phyloP scores from a whole-genome alignment of 257 asterid species.

The Capsicum baccatum region DNA sequence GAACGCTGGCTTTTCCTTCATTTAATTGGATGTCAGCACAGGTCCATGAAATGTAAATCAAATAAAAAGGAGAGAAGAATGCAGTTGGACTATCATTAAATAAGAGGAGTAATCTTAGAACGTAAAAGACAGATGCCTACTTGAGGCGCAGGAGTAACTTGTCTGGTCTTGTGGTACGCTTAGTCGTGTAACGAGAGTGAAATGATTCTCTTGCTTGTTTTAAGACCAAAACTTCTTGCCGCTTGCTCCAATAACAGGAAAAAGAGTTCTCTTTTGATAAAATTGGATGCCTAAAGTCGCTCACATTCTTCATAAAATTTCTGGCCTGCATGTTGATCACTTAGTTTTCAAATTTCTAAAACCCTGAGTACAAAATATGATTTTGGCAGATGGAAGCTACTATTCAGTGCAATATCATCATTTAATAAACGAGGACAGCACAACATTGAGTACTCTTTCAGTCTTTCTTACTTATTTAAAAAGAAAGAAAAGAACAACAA shows the following conservation, averaged over 20 bases:
- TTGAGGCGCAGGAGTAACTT: neutral
- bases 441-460: neutral
- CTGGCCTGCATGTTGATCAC: conserved; percentile 17
- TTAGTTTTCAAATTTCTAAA: conserved; percentile 11
- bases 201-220: neutral
- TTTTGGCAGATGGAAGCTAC: neutral
- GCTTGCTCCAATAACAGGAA: neutral
- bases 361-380: neutral
- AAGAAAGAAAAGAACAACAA: neutral
- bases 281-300: neutral
- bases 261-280: neutral
- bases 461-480: neutral
- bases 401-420: neutral
- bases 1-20: neutral
- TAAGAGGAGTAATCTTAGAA: conserved; percentile 8
- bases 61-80: neutral
- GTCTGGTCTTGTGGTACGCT: neutral
- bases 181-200: neutral
- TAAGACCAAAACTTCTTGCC: neutral
- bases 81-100: neutral
- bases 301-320: conserved; percentile 6
- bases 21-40: neutral
- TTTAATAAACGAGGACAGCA: neutral
- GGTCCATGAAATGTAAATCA: neutral
- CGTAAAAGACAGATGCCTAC: conserved; percentile 16